Evolutionary conservation across 1,284 basidiomycete species (phyloP), one percentile per base, ranked within the genome.

Genomic region (Ustanciosporium gigantosporum): DNA sequence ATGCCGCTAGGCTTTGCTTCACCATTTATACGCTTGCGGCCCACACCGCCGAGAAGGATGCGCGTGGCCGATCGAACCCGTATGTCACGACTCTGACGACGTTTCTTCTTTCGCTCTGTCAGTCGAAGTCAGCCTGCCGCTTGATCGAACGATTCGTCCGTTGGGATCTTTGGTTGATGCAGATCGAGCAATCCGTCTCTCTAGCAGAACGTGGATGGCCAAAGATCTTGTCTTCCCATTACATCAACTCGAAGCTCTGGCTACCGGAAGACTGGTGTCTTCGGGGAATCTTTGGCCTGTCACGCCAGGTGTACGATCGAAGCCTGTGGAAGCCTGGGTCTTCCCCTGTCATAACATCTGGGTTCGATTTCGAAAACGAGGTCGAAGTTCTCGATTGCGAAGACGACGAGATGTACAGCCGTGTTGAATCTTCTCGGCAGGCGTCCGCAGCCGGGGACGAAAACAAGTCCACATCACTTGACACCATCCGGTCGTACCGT

Each of bases 211-310:
- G 55, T 17, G 19, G 15, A 23, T 53, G 60, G 55, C 55, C 61
- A n/a, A 58, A 46, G 25, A 29, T 36, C n/a, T 46, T 59, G 8
- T 32, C 46, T 4, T 34, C 21, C 15, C 38, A 57, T 14, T 79
- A 80, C 39, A 74, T 83, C 7, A 76, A 79, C 14, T 68, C 83
- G 7, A 86, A 83, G 45, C 81, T 84, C 13, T 88, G 91, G 0
- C 81, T 98, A 3, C 85, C 89, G 0, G 95, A 98, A 78, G 95
- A 98, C 77, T 96, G 92, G 91, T 90, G 89, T 68, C 79, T 97
- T 55, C 84, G 93, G 24, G 95, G 95, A 3, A 89, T 93, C 85
- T 89, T 53, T 4, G 60, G 60, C 8, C 31, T 64, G 7, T 53
- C 53, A 13, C 53, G 53, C 6, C 60, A 64, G 14, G 38, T 57